Conservation (phyloP, 371 early-diverging fungal species). For the Dinochytrium kinnereticum region DNA sequence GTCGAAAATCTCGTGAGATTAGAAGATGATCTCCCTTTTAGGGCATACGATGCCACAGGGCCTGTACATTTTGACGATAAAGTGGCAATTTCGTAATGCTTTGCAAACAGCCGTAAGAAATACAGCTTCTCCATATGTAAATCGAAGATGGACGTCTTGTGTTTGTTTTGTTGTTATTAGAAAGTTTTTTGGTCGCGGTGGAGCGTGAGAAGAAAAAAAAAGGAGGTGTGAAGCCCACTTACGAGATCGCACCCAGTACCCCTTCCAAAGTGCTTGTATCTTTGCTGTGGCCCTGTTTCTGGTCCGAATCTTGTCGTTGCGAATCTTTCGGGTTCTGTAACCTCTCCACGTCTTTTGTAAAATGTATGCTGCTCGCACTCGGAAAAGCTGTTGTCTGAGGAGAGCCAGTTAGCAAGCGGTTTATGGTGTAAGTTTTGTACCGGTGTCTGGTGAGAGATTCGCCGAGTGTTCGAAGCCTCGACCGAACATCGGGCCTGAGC, state of each 20-base stretch:
- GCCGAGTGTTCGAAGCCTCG: conserved; percentile 47
- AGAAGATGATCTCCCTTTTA: conserved; percentile 22
- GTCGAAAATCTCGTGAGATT: background rate
- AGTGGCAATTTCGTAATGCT: conserved; percentile 53
- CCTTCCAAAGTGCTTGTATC: conserved; percentile 61
- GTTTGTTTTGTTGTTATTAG: background rate
- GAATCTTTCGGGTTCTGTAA: conserved; percentile 41
- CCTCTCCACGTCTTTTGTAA: conserved; percentile 55
- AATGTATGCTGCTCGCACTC: conserved; percentile 51
- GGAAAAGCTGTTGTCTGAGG: conserved; percentile 43
- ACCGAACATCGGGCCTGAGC: conserved; percentile 53
- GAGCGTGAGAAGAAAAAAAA: conserved; percentile 6
- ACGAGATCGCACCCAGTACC: conserved; percentile 61
- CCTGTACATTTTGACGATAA: conserved; percentile 62
- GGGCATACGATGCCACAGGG: conserved; percentile 64
- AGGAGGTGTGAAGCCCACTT: too few relatives aligned
- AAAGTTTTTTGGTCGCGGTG: too few relatives aligned
- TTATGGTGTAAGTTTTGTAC: conserved; percentile 8
- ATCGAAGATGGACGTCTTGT: conserved; percentile 55
- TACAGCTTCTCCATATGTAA: conserved; percentile 60
- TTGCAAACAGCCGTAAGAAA: conserved; percentile 60
- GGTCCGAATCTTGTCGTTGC: conserved; percentile 53
- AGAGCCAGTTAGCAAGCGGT: background rate
- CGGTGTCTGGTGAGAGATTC: conserved; percentile 45
- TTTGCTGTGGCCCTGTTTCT: conserved; percentile 55